These are phyloP conservation scores for Celoporthe dispersa DNA, from an alignment of 2,329 filamentous ascomycete genomes.

Conservation along the genomic window DNA sequence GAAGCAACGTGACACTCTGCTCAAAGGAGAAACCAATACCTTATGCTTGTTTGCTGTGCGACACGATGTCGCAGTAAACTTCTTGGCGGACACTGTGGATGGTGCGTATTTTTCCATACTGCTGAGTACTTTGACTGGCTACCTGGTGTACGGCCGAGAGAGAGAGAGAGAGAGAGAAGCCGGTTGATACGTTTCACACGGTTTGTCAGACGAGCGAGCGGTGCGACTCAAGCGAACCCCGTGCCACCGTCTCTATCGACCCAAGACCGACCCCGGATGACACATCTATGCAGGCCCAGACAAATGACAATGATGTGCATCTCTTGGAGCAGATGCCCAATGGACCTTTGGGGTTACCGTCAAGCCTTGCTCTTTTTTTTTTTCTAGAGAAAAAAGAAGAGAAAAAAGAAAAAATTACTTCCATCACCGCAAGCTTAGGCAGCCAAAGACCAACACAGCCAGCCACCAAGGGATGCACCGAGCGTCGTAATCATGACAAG, in stretches of 20 bases:
- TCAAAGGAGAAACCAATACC: background rate
- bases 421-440: background rate
- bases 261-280: background rate
- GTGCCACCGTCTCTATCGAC: background rate
- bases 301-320: too few species aligned
- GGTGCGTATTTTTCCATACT: background rate
- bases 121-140: background rate
- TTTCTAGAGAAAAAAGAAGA: too few species aligned
- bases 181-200: background rate
- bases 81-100: background rate
- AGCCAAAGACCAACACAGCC: background rate
- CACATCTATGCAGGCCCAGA: background rate
- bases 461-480: background rate
- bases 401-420: too few species aligned
- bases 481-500: background rate
- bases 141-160: background rate
- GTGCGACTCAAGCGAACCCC: background rate
- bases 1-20: slow-evolving; percentile 1
- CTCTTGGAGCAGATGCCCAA: too few species aligned
- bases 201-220: background rate
- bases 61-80: background rate
- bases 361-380: background rate
- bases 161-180: too few species aligned
- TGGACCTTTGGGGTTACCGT: background rate
- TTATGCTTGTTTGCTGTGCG: background rate